Conservation (phyloP, 768 basidiomycete species). For the Amanita inopinata region DNA sequence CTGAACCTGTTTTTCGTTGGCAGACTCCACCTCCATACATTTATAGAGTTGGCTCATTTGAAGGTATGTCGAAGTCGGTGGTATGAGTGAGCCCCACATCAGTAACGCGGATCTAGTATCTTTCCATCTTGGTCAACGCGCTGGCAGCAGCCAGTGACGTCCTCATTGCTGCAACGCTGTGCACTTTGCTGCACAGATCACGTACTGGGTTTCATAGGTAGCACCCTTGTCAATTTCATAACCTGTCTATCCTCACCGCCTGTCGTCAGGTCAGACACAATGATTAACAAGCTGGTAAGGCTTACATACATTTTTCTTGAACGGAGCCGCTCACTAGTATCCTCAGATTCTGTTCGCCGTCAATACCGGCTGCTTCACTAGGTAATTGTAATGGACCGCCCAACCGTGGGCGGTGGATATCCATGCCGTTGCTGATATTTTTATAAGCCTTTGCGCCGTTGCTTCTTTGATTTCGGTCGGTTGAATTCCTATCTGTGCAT, state of each 20-base stretch:
- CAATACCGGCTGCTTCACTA: constrained; percentile 33
- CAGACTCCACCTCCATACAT: constrained; percentile 25
- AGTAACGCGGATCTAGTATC: constrained; percentile 14
- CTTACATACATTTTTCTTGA: not conserved
- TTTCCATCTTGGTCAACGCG: constrained; percentile 34
- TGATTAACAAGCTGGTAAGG: constrained; percentile 35
- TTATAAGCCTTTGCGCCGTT: constrained; percentile 47
- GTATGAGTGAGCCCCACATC: not conserved
- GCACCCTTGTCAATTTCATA: too few species aligned
- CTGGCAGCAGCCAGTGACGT: constrained; percentile 33
- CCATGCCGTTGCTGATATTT: too few species aligned
- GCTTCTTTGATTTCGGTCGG: constrained; percentile 43
- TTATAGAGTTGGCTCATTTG: constrained; percentile 22
- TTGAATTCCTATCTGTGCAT: constrained; percentile 1
- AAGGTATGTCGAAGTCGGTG: constrained; percentile 19
- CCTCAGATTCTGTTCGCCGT: constrained; percentile 32
- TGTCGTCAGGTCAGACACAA: constrained; percentile 29
- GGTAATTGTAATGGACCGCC: too few species aligned
- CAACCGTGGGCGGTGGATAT: too few species aligned
- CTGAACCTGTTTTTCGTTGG: not conserved
- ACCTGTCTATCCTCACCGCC: not conserved
- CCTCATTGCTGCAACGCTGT: constrained; percentile 32
- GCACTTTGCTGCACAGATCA: constrained; percentile 26
- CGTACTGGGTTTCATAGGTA: constrained; percentile 38
- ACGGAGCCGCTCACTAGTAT: not conserved